Conservation (phyloP, 2,329 filamentous ascomycete species). For the Exserohilum turcica region DNA sequence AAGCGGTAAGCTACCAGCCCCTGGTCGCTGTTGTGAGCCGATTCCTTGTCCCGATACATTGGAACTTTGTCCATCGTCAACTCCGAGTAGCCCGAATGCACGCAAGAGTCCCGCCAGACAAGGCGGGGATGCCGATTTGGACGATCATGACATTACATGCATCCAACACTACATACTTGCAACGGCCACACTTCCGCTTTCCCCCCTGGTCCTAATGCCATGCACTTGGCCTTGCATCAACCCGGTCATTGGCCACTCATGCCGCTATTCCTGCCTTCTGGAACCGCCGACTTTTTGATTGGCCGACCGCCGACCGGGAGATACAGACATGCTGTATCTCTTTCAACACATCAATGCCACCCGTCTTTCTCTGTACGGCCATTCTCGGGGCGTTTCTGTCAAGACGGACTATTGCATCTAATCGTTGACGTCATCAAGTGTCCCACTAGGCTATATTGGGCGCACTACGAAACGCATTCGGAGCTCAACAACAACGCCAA, state of each 20-base stretch:
- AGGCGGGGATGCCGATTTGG: too few relatives aligned
- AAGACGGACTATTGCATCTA: neutral
- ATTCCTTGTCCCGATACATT: too few relatives aligned
- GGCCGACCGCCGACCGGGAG: neutral
- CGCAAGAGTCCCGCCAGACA: too few relatives aligned
- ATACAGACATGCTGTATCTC: too few relatives aligned
- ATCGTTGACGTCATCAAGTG: slow-evolving; percentile 35
- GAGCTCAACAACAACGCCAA: slow-evolving; percentile 28
- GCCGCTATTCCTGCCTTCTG: neutral
- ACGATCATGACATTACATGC: neutral
- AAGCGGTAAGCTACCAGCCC: too few relatives aligned
- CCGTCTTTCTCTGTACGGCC: neutral
- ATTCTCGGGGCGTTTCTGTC: neutral
- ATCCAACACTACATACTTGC: neutral
- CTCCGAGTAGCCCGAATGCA: too few relatives aligned
- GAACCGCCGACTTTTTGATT: neutral
- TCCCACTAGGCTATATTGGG: slow-evolving; percentile 21
- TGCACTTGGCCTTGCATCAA: neutral
- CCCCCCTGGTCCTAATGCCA: neutral
- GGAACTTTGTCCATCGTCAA: too few relatives aligned
- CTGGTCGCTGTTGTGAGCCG: too few relatives aligned
- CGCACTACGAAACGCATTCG: slow-evolving; percentile 24
- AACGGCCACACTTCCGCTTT: neutral
- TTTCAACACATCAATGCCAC: neutral
- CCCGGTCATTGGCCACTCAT: neutral